Percentiles rank a stretch among this genome's conserved stretches.
Conservation (phyloP, 2,329 filamentous ascomycete species). For the Aureobasidium pullulans region DNA sequence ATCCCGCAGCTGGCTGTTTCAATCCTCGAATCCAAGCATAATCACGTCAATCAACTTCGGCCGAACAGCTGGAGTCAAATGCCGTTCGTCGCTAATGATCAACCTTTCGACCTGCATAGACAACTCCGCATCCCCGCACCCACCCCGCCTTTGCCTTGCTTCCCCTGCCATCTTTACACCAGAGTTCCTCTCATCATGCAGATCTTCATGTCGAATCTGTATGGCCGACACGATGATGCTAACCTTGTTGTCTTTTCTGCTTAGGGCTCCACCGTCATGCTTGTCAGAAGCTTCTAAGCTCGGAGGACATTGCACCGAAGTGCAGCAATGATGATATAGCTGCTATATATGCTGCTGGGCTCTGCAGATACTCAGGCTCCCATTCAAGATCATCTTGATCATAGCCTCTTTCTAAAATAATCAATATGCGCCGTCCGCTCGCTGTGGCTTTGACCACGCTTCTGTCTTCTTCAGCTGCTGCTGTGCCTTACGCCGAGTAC, state of each 20-base stretch:
- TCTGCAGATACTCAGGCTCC: not conserved
- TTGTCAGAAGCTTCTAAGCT: not conserved
- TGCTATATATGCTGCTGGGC: not conserved
- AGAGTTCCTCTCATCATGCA: not conserved
- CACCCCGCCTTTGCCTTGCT: not conserved
- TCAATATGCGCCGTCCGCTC: not conserved
- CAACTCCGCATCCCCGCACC: not conserved
- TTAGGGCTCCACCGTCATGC: not conserved
- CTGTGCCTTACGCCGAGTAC: conserved; percentile 7
- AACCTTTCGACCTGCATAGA: not conserved
- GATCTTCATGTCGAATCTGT: not conserved
- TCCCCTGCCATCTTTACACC: not conserved
- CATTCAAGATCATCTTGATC: not conserved
- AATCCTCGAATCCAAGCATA: not conserved
- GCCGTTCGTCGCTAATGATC: not conserved
- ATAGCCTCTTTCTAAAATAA: not conserved
- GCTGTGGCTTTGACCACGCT: not conserved
- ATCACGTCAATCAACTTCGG: not conserved
- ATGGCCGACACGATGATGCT: not conserved
- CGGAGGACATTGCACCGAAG: not conserved
- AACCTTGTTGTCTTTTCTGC: not conserved
- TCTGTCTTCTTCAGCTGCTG: not conserved
- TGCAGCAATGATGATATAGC: not conserved
- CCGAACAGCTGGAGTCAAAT: not conserved
- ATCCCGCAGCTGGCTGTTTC: not conserved